Base-by-base conservation (phyloP, 345 rosid genomes). In the Hevea brasiliensis region DNA sequence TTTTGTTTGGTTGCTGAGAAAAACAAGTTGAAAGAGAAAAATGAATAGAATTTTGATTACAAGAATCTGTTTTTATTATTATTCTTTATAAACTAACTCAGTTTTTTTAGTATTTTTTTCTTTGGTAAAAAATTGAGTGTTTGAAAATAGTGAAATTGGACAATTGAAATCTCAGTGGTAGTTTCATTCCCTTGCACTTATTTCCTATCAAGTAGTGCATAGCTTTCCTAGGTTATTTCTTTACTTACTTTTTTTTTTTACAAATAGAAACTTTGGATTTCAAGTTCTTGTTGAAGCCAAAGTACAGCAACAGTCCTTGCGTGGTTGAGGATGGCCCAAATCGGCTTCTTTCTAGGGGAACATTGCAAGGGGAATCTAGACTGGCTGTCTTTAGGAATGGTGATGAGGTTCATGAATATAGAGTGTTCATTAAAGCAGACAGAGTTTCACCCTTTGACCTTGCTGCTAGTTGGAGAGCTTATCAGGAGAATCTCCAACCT, bases 401-500 rank as follows among this genome's bases (percentile, higher is more conserved):
- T 44, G 96, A 90, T 32, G 98, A 87, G 77, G 82, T 86, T 74
- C 86, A 92, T 72, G 99, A 91, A 84, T 88, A 80, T 68, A 83
- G 89, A 13, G 96, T 91, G 67, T 88, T 85, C 74, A 84, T 95
- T 74, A 89, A 91, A 70, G 96, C 97, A 6, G 96, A 95, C 45
- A 80, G 93, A 85, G 94, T 95, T 70, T 95, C 99, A 4, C 99
- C 99, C 9, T 90, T 95, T 82, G 99, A 95, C 79, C 98, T 95
- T 63, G 99, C 99, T 3, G 96, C 98, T 71, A 92, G 99, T 80
- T 95, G 99, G 98, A 85, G 98, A 80, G 97, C 98, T 78, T 95
- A 92, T 71, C 92, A 89, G 76, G 96, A 95, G 80, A 95, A 92
- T 65, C 80, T 92, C 53, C 93, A 86, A 85, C 99, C 93, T 81